Evolutionary conservation across 1,284 basidiomycete genomes (phyloP), one percentile per base, ranked within the genome.

Genomic region (Athelia sp.): DNA sequence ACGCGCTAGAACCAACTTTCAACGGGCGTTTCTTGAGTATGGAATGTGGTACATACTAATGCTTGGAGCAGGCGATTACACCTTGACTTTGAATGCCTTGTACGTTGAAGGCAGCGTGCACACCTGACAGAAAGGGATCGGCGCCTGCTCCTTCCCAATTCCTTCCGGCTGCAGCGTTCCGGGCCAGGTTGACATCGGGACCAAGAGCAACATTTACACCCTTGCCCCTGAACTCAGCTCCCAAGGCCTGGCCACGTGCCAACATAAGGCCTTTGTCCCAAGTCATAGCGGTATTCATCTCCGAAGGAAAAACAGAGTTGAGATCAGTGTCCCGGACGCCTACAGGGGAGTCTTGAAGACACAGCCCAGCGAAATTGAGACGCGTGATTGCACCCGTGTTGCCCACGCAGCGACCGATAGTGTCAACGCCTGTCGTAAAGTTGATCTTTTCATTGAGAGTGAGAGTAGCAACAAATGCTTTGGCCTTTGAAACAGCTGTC

Each of bases 111-210:
- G 66, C 68, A 0, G 73, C 67, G 0, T 67, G 71, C 49, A 70
- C 68, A 22, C 72, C 70, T 55, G 64, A 55, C 9, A 80, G 63
- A 56, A 72, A 77, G 1, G 75, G 73, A 52, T 69, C 65, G 1
- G 57, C 61, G 38, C 71, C 66, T 47, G 71, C 76, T 2, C 71
- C 73, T 58, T 81, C 77, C 72, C 73, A 81, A 58, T 74, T 75
- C 8, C 78, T 62, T 0, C 78, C 78, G 11, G 49, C 59, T 11
- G 51, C 56, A 3, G 57, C 54, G 45, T 52, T 52, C n/a, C 57
- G 50, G 11, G 56, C 57, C 10, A 60, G 54, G 47, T 56, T 55
- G 49, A 55, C 57, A 42, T 56, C 51, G 2, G 72, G 64, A 3
- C 75, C 74, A 17, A 62, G 55, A 4, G 57, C 52, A 36, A 63